Percentiles rank a stretch among this genome's conserved stretches.
phyloP scores from a whole-genome alignment of 139 green algal genomes.

The Deuterostichococcus epilithicus region DNA sequence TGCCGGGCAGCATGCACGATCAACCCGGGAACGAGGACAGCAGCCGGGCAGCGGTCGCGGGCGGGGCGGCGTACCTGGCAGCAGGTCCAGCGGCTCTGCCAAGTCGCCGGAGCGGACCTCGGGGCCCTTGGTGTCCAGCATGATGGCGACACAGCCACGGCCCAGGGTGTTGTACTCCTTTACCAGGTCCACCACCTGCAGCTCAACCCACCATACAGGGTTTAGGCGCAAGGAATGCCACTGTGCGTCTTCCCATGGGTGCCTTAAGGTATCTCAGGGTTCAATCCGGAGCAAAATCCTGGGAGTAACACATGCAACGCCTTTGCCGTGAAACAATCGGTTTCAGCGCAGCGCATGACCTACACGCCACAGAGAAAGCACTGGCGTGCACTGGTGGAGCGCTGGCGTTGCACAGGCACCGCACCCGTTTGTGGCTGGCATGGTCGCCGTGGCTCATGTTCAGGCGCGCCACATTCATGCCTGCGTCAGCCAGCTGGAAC shows the following conservation, averaged over 20 bases:
- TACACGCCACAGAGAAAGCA: no score
- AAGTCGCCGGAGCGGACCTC: slow-evolving; percentile 76
- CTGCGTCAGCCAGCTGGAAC: slow-evolving; percentile 60
- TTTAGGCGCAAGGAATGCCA: neutral
- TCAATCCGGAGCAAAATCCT: neutral
- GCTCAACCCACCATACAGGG: neutral
- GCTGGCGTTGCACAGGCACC: no score
- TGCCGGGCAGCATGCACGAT: neutral
- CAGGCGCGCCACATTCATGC: slow-evolving; percentile 72
- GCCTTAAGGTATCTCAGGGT: neutral
- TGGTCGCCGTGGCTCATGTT: slow-evolving; percentile 85
- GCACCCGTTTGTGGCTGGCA: slow-evolving; percentile 47
- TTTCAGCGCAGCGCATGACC: no score
- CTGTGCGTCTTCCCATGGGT: neutral
- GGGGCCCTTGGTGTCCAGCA: slow-evolving; percentile 84
- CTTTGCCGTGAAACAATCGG: neutral
- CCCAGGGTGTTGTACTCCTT: slow-evolving; percentile 69
- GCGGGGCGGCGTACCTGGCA: slow-evolving; percentile 17
- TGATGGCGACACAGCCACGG: slow-evolving; percentile 53
- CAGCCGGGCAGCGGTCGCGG: no score
- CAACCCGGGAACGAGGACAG: neutral
- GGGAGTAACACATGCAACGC: neutral
- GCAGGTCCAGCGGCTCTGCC: slow-evolving; percentile 59
- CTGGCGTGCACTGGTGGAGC: neutral
- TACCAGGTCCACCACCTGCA: slow-evolving; percentile 68